Conservation (phyloP, 2,329 filamentous ascomycete species). For the Acarospora socialis region DNA sequence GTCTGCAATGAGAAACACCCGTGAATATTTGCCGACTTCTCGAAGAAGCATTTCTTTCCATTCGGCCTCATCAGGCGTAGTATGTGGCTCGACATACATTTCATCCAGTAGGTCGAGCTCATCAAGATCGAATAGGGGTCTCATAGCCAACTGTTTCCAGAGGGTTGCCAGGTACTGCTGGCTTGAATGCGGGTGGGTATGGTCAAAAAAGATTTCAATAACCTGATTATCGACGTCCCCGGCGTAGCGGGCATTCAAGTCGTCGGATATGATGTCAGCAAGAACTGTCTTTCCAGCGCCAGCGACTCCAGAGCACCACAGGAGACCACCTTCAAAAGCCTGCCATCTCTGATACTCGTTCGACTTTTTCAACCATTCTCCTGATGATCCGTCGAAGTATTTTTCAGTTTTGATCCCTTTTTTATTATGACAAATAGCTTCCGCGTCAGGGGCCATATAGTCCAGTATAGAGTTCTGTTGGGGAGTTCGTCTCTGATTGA, state of each 20-base stretch:
- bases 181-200: background rate
- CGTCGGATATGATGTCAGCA: constrained; percentile 1
- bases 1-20: constrained; percentile 1
- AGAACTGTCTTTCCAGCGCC: constrained; percentile 4
- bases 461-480: constrained; percentile 1
- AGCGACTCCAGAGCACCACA: constrained; percentile 4
- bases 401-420: background rate
- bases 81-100: constrained; percentile 2
- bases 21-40: constrained; percentile 1
- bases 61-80: background rate
- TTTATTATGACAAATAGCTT: background rate
- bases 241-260: constrained; percentile 1
- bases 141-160: constrained; percentile 1
- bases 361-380: constrained; percentile 3
- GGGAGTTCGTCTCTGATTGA: no score
- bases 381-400: constrained; percentile 1
- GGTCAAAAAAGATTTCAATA: constrained; percentile 2
- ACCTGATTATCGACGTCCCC: constrained; percentile 1
- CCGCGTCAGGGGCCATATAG: background rate
- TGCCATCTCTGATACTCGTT: constrained; percentile 1
- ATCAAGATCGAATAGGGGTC: background rate
- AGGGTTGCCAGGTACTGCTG: background rate
- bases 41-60: constrained; percentile 3
- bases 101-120: constrained; percentile 1
- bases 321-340: background rate